Percentiles rank a stretch among this genome's conserved stretches.
Conservation (phyloP, 768 basidiomycete genomes). For the Hypsizygus marmoreus region DNA sequence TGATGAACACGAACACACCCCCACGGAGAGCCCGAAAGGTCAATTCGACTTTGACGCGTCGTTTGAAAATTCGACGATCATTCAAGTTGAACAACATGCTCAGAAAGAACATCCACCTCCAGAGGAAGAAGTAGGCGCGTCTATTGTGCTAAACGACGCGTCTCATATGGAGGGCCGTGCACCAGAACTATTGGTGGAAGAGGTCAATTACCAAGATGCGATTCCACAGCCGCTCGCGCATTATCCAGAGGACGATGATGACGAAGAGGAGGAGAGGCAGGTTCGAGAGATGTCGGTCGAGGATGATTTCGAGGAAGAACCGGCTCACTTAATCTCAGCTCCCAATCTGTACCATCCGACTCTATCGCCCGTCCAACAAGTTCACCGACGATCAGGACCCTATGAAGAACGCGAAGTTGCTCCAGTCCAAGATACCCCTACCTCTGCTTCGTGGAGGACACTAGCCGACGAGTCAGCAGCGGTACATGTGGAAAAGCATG, state of each 20-base stretch:
- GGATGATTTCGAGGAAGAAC: constrained; percentile 11
- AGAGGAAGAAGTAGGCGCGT: neutral
- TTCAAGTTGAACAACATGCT: neutral
- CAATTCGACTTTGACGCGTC: constrained; percentile 17
- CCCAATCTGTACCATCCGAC: too few relatives aligned
- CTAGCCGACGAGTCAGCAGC: constrained; percentile 5
- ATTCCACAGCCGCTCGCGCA: neutral
- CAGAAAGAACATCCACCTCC: neutral
- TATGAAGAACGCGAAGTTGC: too few relatives aligned
- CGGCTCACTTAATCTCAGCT: too few relatives aligned
- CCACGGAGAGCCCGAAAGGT: neutral
- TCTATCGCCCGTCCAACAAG: too few relatives aligned
- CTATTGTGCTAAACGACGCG: neutral
- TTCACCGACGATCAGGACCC: too few relatives aligned
- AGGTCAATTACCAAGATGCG: neutral
- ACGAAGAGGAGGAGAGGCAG: constrained; percentile 10
- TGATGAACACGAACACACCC: constrained; percentile 2
- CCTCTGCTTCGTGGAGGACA: too few relatives aligned
- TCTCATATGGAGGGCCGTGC: too few relatives aligned
- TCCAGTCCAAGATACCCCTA: too few relatives aligned
- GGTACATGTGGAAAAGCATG: constrained; percentile 4
- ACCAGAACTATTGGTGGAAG: too few relatives aligned
- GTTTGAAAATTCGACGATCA: constrained; percentile 2
- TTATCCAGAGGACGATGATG: neutral
- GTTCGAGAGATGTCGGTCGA: constrained; percentile 17